Base-by-base conservation (phyloP, 257 asterid genomes). In the Fraxinus cuspidata region DNA sequence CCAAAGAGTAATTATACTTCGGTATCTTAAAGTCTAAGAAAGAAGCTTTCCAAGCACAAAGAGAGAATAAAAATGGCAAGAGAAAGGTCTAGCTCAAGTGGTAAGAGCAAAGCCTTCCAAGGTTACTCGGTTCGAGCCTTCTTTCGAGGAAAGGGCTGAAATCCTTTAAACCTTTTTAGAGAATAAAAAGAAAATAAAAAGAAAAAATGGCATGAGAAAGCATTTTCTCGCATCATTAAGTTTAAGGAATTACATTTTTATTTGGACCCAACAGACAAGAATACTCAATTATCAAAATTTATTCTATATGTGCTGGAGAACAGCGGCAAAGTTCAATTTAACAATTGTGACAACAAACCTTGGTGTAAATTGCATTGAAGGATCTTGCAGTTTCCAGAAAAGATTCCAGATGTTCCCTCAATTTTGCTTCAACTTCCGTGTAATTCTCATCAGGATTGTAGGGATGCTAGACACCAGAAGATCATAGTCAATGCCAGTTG, bases 371-470 rank as follows among this genome's bases (percentile, higher is more conserved):
- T 77, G 98, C 87, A 82, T 95, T 95, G 68, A 95, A 95, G 70
- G 93, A 86, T 87, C 92, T 88, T 77, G 98, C 97, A 60, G 97
- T 95, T 86, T 95, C 98, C 67, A 95, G 92, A 85, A 95, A 95
- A 60, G 98, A 90, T 86, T 92, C 99, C 88, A 95, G 87, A 91
- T 92, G 88, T n/a, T 84, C 91, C 75, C 97, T 92, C 76, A 93
- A 83, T 83, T 86, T 90, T 76, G 91, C 92, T 82, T 93, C 98
- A 80, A 85, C 92, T 67, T 93, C 97, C 10, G 87, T 83, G 81
- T 95, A 93, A 83, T 93, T 98, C 84, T 95, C 99, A 72, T 95
- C 97, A 25, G 98, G 99, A 82, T 91, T 90, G 80, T 93, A 92
- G n/a, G 96, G 90, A 83, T 95, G 97, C 98, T 92, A 81, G 82